Conservation (phyloP, 345 rosid species). For the Linum trigynum region DNA sequence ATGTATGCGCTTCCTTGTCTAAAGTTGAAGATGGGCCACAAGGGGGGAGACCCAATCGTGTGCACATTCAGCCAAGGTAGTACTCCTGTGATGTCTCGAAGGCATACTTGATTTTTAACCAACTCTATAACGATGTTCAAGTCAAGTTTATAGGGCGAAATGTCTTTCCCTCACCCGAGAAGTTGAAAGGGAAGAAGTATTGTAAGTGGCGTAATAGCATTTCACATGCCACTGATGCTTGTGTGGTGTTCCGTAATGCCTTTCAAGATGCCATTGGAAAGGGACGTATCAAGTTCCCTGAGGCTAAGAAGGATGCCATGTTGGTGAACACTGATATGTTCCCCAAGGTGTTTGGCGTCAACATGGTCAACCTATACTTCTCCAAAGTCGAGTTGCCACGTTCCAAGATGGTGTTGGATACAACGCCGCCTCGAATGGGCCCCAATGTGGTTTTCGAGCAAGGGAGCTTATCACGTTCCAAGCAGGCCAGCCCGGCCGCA, state of each 20-base stretch:
- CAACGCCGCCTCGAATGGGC: background rate
- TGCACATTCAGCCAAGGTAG: no score
- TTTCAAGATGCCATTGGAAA: background rate
- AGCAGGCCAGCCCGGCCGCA: no score
- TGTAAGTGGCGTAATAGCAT: background rate
- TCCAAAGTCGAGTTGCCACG: background rate
- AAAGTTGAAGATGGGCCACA: no score
- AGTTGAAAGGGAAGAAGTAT: background rate
- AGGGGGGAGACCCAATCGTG: no score
- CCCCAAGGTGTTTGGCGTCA: background rate
- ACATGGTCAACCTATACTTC: background rate
- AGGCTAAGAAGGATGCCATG: background rate
- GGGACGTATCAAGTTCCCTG: background rate
- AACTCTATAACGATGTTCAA: no score
- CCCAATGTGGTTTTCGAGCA: no score
- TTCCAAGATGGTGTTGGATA: background rate
- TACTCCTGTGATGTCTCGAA: no score
- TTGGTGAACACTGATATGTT: background rate
- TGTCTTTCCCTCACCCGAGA: background rate
- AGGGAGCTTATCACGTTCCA: no score
- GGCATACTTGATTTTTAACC: no score
- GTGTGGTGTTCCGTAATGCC: background rate
- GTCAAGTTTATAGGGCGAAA: no score
- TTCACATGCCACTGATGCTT: background rate
- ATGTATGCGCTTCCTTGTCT: no score